Evolutionary conservation across 2,329 filamentous ascomycete genomes (phyloP), one percentile per base, ranked within the genome.

Genomic region (Zymoseptoria pseudotritici): DNA sequence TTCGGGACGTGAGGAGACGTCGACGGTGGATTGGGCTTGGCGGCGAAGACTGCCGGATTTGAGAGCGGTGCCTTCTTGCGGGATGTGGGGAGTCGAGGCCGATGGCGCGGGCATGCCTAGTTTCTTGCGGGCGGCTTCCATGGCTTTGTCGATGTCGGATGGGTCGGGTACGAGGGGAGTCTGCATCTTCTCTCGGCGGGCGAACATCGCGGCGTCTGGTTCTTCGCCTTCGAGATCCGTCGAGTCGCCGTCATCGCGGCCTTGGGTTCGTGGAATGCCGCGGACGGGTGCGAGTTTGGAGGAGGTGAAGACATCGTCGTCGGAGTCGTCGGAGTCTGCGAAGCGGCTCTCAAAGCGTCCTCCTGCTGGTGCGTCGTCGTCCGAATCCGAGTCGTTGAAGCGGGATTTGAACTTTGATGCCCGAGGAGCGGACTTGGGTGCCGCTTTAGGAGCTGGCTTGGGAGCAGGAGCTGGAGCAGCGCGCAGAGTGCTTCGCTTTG

Each of bases 371-470:
- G 69, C 71, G 8, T 79, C 78, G 24, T 75, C 75, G 50, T 78
- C 77, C 52, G 90, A 87, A 68, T 88, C 90, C 1, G 88, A 90
- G 67, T 90, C 86, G 1, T 78, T 84, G 66, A 91, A 88, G 84
- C 3, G 86, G 85, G 72, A 79, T 61, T 74, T 76, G 68, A 76
- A 74, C 13, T 62, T 63, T 2, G 66, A 65, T 7, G 54, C 50
- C 50, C 50, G 62, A 55, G 24, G 55, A 46, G 24, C 56, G 55
- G 58, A 53, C 53, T 65, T 59, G 21, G 58, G 22, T 22, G 57
- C 50, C 17, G 54, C 51, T 24, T 54, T 55, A 13, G 58, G 21
- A n/a, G 62, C 58, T 57, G 54, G 19, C 19, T 55, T 10, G 4
- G 62, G 31, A 4, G 55, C 31, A 1, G 56, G 36, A 54, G 50